Evolutionary conservation across 805 yeast genomes (phyloP), one percentile per base, ranked within the genome.

Genomic region (Blastobotrys parvus): DNA sequence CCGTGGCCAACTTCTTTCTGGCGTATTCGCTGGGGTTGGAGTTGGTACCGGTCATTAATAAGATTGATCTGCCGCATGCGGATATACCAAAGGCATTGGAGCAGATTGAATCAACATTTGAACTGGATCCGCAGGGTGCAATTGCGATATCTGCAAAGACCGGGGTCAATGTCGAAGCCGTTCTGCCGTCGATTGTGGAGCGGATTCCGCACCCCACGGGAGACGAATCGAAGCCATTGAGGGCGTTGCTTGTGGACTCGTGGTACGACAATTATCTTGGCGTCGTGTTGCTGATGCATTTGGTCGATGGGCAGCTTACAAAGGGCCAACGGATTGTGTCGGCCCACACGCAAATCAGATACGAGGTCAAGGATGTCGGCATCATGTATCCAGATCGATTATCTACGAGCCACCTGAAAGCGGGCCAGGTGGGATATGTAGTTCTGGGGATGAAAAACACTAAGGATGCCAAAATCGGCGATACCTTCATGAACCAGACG

Each of bases 211-310:
- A 82, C 2, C 96, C 96, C 1, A 60, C 65, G 0, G 94, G 94
- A 3, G 62, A 68, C 16, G 39, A 59, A 0, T 54, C 59, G 4
- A 61, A 57, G 1, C 88, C 89, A 0, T 63, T 82, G 39, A 74
- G 83, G 49, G 84, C 88, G 0, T 74, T 90, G 44, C 68, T 90
- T 39, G 94, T 90, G n/a, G 98, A 90, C 60, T 89, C 97, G 3
- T 90, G 98, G 98, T 92, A 88, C 58, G 97, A 90, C 59, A 72
- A 86, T 2, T 92, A 86, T 54, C 74, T 85, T 8, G 98, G 98
- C 1, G 97, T 90, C 3, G 85, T 92, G 2, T 69, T 89, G 64
- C 66, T 90, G 38, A 83, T 90, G 1, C 76, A 85, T 58, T 75
- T 89, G 4, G 94, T 81, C 3, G 97, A 90, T 61, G 98, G 98